A percentile compares a stretch with the other conserved stretches of the same genome.
phyloP scores from a whole-genome alignment of 257 asterid species.

The Salvia miltiorrhiza region DNA sequence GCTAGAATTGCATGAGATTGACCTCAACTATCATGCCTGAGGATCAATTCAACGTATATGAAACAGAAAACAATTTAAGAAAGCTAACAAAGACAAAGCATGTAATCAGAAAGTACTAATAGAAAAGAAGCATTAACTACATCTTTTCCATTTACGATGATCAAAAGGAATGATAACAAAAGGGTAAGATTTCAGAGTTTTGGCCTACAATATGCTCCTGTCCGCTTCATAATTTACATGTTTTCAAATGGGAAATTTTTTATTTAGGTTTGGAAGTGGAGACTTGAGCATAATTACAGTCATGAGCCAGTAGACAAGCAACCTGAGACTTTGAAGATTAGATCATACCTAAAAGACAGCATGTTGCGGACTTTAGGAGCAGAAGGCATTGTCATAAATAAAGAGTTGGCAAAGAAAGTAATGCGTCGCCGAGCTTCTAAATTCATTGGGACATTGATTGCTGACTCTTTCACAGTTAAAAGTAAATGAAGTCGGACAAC shows the following conservation, averaged over 20 bases:
- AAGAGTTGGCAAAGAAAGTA: conserved; percentile 92
- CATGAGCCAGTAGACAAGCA: conserved; percentile 17
- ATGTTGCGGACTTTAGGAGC: conserved; percentile 96
- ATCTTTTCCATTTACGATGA: neutral
- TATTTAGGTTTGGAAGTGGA: neutral
- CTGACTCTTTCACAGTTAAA: conserved; percentile 95
- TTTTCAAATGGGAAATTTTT: neutral
- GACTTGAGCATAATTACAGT: neutral
- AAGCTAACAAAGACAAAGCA: neutral
- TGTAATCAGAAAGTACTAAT: neutral
- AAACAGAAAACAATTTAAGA: neutral
- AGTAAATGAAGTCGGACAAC: conserved; percentile 92
- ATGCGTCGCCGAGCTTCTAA: conserved; percentile 94
- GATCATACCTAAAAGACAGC: conserved; percentile 88
- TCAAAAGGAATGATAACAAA: neutral
- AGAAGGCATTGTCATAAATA: conserved; percentile 90
- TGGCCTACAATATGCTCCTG: neutral
- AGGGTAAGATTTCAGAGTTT: neutral
- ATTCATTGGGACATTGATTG: conserved; percentile 88
- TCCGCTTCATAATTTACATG: no score
- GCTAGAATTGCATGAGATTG: neutral
- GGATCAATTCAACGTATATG: neutral
- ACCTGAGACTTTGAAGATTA: conserved; percentile 14
- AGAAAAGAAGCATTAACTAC: neutral
- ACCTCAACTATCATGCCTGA: neutral